Evolutionary conservation across 805 yeast genomes (phyloP).

Genomic region (Nakazawaea wyomingensis): DNA sequence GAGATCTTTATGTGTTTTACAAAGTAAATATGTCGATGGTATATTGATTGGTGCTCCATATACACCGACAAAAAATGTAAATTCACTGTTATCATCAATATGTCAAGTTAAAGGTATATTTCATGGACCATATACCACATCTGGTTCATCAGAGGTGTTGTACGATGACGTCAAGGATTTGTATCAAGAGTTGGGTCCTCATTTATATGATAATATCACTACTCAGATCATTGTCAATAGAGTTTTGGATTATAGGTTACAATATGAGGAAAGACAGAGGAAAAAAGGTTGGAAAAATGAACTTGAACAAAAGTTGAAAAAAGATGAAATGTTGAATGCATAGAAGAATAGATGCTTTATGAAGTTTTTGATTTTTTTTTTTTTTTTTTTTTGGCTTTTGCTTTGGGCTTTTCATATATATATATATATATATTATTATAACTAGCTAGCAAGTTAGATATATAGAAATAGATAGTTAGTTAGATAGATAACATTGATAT

Average conservation of each 20-base stretch:
- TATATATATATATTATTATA: no score
- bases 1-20: slow-evolving; percentile 80
- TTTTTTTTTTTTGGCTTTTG: no score
- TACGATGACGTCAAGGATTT: slow-evolving; percentile 23
- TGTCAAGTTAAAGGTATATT: slow-evolving; percentile 35
- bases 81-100: slow-evolving; percentile 28
- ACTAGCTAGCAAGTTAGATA: no score
- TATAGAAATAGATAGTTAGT: no score
- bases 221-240: slow-evolving; percentile 70
- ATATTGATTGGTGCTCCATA: slow-evolving; percentile 69
- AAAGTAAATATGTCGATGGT: slow-evolving; percentile 80
- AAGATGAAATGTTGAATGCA: slow-evolving; percentile 17
- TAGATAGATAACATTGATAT: no score
- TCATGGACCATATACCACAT: slow-evolving; percentile 51
- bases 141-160: slow-evolving; percentile 18
- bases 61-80: slow-evolving; percentile 30
- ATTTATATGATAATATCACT: slow-evolving; percentile 59
- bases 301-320: slow-evolving; percentile 32
- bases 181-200: slow-evolving; percentile 41
- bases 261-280: slow-evolving; percentile 81
- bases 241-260: slow-evolving; percentile 59
- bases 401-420: no score
- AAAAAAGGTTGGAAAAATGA: slow-evolving; percentile 80
- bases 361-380: no score
- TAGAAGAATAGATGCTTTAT: no score